These are phyloP conservation scores for Alternaria hordeiaustralica DNA, from an alignment of 2,329 filamentous ascomycete genomes.

Conservation along the genomic window DNA sequence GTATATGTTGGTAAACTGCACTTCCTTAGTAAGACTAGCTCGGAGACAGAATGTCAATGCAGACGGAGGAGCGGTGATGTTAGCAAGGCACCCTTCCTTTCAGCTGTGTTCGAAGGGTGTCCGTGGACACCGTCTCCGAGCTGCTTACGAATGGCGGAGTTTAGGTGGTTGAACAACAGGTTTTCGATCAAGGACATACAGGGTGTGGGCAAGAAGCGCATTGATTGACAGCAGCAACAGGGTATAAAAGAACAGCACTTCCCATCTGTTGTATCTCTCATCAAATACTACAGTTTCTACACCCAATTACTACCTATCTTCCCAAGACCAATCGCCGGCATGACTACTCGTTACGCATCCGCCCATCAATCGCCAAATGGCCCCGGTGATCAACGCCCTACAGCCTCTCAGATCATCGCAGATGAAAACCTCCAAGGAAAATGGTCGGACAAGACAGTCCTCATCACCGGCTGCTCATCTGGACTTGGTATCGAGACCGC, in stretches of 20 bases:
- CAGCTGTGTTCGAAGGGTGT: background rate
- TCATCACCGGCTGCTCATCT: slow-evolving; percentile 33
- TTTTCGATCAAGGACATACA: background rate
- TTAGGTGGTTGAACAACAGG: background rate
- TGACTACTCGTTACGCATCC: slow-evolving; percentile 12
- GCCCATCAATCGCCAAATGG: slow-evolving; percentile 29
- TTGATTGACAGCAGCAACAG: background rate
- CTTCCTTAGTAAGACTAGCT: background rate
- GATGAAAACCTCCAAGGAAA: slow-evolving; percentile 40
- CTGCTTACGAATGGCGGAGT: background rate
- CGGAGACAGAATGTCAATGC: background rate
- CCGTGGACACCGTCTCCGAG: background rate
- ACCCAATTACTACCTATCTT: background rate
- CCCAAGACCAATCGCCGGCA: background rate
- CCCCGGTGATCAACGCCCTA: slow-evolving; percentile 51
- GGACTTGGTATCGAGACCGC: slow-evolving; percentile 37
- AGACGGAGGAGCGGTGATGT: background rate
- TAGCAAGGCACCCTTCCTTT: background rate
- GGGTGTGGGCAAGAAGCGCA: background rate
- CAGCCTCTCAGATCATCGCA: slow-evolving; percentile 48
- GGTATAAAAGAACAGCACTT: background rate
- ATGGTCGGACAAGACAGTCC: slow-evolving; percentile 25
- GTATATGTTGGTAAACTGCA: background rate
- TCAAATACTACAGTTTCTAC: background rate
- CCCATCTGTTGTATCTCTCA: background rate